phyloP scores from a whole-genome alignment of 2,329 filamentous ascomycete genomes.

The Macroventuria anomochaeta region DNA sequence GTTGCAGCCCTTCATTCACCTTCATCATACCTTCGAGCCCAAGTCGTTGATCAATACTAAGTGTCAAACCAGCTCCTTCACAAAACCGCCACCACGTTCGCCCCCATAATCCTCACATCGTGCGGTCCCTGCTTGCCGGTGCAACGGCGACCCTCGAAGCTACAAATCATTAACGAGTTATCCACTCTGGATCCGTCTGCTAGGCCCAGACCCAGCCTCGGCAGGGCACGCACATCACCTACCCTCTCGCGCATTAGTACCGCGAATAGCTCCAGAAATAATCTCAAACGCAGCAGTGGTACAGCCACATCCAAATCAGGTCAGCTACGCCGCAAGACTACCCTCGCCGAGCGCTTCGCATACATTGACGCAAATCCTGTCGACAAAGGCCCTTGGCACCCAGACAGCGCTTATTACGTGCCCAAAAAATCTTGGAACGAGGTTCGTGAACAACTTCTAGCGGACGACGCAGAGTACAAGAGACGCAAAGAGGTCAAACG shows the following conservation, averaged over 20 bases:
- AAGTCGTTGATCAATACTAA: neutral
- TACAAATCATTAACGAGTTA: constrained; percentile 14
- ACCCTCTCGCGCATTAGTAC: constrained; percentile 2
- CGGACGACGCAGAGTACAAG: constrained; percentile 8
- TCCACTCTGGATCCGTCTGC: constrained; percentile 21
- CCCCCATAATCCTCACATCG: constrained; percentile 1
- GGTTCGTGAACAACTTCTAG: constrained; percentile 6
- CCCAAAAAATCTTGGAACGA: constrained; percentile 15
- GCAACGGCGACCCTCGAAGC: constrained; percentile 8
- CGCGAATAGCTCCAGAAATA: neutral
- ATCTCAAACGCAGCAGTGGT: constrained; percentile 1
- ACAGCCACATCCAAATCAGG: constrained; percentile 1
- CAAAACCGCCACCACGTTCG: constrained; percentile 22
- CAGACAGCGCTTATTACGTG: constrained; percentile 10
- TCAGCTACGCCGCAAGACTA: constrained; percentile 3
- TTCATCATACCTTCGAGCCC: neutral
- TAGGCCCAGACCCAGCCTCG: constrained; percentile 19
- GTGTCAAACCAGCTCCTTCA: neutral
- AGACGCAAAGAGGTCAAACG: constrained; percentile 13
- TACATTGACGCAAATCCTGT: constrained; percentile 7
- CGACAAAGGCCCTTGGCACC: constrained; percentile 17
- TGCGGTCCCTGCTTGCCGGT: constrained; percentile 17
- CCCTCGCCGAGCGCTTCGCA: constrained; percentile 10
- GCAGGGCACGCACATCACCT: constrained; percentile 16
- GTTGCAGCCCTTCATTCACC: neutral